phyloP scores from a whole-genome alignment of 2,329 filamentous ascomycete genomes.

The Colletotrichum scovillei region DNA sequence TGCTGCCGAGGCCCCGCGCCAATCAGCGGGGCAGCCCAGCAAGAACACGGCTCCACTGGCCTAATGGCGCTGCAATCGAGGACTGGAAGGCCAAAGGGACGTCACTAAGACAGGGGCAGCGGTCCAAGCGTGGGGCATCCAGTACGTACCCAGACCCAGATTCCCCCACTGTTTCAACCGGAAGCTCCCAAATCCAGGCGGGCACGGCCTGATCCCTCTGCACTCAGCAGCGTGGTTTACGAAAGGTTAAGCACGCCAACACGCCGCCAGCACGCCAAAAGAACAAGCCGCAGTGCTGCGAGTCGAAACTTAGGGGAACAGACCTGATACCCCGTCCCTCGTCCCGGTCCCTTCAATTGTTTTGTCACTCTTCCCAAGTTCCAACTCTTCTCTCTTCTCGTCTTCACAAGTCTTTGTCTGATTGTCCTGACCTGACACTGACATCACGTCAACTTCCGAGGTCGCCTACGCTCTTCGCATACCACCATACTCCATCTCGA shows the following conservation, averaged over 20 bases:
- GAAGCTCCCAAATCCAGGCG: slow-evolving; percentile 5
- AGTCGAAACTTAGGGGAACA: slow-evolving; percentile 29
- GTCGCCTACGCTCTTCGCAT: background rate
- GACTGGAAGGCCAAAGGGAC: background rate
- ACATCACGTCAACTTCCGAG: background rate
- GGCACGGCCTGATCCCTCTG: background rate
- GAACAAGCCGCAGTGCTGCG: slow-evolving; percentile 17
- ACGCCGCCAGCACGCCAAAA: background rate
- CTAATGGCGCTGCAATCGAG: background rate
- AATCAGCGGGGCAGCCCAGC: slow-evolving; percentile 22
- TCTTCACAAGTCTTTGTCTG: background rate
- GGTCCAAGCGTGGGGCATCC: slow-evolving; percentile 17
- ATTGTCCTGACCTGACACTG: background rate
- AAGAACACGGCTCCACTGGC: background rate
- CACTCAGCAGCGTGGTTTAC: slow-evolving; percentile 9
- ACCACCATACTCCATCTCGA: background rate
- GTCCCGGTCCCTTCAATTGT: background rate
- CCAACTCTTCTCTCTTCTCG: background rate
- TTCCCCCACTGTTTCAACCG: slow-evolving; percentile 26
- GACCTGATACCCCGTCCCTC: slow-evolving; percentile 22
- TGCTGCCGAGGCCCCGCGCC: slow-evolving; percentile 31
- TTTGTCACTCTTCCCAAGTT: slow-evolving; percentile 6
- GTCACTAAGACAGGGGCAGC: slow-evolving; percentile 25
- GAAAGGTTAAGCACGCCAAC: slow-evolving; percentile 2
- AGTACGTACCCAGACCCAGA: background rate